phyloP scores from a whole-genome alignment of 306 rosid genomes.

The Quercus rubra region DNA sequence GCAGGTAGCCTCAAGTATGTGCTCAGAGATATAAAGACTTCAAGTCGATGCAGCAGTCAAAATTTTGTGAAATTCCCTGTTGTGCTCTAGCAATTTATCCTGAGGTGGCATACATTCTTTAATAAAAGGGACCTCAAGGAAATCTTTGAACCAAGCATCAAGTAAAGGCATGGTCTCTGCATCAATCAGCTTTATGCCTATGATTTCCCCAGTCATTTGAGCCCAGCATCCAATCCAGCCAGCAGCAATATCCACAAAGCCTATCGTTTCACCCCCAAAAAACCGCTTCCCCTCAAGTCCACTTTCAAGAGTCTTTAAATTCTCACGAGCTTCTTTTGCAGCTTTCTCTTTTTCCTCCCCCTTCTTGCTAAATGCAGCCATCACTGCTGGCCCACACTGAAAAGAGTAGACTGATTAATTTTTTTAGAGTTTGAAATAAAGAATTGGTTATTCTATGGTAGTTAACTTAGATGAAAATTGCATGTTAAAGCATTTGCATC shows the following conservation, averaged over 20 bases:
- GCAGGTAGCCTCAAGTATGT: neutral
- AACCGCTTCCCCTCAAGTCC: conserved; percentile 32
- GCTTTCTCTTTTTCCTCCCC: conserved; percentile 50
- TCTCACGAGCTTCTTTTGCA: conserved; percentile 39
- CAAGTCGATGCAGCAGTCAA: conserved; percentile 33
- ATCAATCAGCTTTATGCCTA: conserved; percentile 32
- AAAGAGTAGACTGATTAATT: neutral
- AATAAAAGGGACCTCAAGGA: conserved; percentile 27
- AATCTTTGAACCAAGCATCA: conserved; percentile 30
- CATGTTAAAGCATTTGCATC: no score
- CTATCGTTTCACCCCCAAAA: conserved; percentile 47
- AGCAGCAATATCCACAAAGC: conserved; percentile 41
- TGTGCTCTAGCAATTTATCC: conserved; percentile 33
- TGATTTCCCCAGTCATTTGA: conserved; percentile 26
- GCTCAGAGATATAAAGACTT: neutral
- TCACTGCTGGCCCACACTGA: conserved; percentile 36
- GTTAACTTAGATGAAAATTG: no score
- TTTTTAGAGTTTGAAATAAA: neutral
- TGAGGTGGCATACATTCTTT: conserved; percentile 37
- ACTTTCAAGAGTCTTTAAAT: conserved; percentile 42
- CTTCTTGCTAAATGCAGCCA: conserved; percentile 25
- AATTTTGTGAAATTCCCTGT: conserved; percentile 9
- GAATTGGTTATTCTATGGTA: neutral
- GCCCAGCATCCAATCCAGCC: conserved; percentile 42
- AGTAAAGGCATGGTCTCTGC: conserved; percentile 37